Percentiles rank a stretch among this genome's conserved stretches.
Conservation (phyloP, 768 basidiomycete species). For the Lentinula boryana region DNA sequence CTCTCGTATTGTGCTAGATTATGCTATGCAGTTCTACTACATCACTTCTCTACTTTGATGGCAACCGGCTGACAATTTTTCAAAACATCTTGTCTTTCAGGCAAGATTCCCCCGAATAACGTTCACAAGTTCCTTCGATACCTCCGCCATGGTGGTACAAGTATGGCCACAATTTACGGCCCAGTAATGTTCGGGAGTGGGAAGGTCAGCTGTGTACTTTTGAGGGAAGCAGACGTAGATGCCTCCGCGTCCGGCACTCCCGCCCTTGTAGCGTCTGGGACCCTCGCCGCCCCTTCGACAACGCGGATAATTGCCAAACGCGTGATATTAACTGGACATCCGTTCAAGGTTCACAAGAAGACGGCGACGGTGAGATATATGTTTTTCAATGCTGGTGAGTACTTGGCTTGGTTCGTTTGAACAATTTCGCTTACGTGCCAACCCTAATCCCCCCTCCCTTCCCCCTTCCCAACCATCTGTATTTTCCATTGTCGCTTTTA, state of each 20-base stretch:
- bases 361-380: constrained; percentile 97
- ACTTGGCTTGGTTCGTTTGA: constrained; percentile 4
- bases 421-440: no score
- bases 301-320: constrained; percentile 90
- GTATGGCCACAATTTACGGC: constrained; percentile 84
- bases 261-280: constrained; percentile 84
- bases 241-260: constrained; percentile 41
- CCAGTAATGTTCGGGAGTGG: constrained; percentile 72
- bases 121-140: constrained; percentile 96
- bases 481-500: constrained; percentile 13
- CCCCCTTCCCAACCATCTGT: no score
- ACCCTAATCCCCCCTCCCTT: background rate
- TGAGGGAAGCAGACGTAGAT: constrained; percentile 52
- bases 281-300: constrained; percentile 84
- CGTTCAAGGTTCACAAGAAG: constrained; percentile 95
- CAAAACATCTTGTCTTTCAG: background rate
- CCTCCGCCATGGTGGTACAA: constrained; percentile 74
- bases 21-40: no score
- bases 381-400: constrained; percentile 87
- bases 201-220: constrained; percentile 70
- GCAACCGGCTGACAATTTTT: no score
- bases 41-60: no score
- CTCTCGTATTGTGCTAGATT: no score
- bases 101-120: constrained; percentile 57
- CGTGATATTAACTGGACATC: constrained; percentile 92